Base-by-base conservation (phyloP, 2,329 filamentous ascomycete species). In the Laburnicola sp. region DNA sequence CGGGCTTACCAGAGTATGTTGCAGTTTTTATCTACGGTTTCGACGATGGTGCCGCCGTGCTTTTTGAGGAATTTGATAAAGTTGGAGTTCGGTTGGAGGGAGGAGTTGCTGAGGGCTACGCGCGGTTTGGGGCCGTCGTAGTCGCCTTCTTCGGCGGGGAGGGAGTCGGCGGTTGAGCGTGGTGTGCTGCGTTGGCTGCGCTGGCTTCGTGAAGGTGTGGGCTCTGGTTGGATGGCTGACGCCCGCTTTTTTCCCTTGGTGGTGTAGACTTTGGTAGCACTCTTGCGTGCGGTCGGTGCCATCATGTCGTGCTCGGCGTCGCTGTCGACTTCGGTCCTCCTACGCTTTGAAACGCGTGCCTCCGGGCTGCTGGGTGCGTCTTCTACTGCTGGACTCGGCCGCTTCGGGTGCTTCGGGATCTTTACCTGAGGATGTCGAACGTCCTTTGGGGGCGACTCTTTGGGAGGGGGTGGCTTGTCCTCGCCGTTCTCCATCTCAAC, bases 81-180 rank as follows among this genome's bases (percentile, higher is more conserved):
- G 5, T 56, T 47, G 4, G 56, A 60, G 21, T 60, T 56, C 0
- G 65, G 54, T 7, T 53, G 49, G 23, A 72, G 62, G 11, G 54
- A 50, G 2, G 68, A 72, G 41, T 69, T 71, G 45, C 70, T 73
- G 36, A 68, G 66, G 4, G 66, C 66, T 4, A 74, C 60, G n/a
- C 58, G 58, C 2, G 70, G 68, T 21, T 53, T 48, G 0, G 59
- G 50, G 1, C 66, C 66, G 11, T 57, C 48, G 44, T 72, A 72
- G 7, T 50, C 40, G 22, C 56, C 55, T 21, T 53, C 37, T 6
- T 45, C 32, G 16, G 54, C 53, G 28, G 51, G 36, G 16, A 36
- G 49, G 6, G 40, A 35, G 26, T 31, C 35, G 41, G 56, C 44
- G 28, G 37, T 54, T 3, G 59, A 60, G 3, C 50, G 55, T 32